phyloP scores from a whole-genome alignment of 257 asterid species.

The Mentha longifolia region DNA sequence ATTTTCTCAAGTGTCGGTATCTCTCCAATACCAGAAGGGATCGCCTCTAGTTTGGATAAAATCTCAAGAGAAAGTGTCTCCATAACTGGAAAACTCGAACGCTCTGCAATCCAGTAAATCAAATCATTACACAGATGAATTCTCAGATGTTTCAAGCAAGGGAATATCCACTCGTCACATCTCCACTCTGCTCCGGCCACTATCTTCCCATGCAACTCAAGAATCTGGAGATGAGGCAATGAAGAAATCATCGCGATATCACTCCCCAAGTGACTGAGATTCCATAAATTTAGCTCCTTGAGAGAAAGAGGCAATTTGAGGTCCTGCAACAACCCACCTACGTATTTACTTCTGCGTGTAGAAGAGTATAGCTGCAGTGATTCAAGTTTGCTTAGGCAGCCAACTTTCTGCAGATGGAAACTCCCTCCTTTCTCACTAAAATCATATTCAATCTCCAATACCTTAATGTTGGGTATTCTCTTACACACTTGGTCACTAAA shows the following conservation, averaged over 20 bases:
- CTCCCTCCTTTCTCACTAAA: neutral
- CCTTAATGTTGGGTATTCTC: conserved; percentile 31
- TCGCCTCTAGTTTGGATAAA: neutral
- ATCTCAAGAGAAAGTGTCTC: neutral
- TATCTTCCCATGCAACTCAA: too few relatives aligned
- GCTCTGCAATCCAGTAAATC: neutral
- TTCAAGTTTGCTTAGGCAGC: neutral
- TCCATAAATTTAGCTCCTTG: neutral
- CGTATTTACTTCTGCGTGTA: neutral
- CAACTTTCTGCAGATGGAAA: neutral
- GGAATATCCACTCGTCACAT: neutral
- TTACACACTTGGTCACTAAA: neutral
- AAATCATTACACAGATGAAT: neutral
- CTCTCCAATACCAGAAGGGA: neutral
- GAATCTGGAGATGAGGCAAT: neutral
- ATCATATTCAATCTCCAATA: neutral
- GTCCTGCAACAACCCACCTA: neutral
- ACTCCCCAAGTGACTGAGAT: neutral
- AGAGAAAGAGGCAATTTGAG: neutral
- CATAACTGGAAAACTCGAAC: neutral
- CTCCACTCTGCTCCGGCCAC: neutral
- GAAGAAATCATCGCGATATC: neutral
- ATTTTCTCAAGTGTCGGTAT: neutral
- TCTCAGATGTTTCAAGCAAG: neutral
- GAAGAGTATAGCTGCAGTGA: neutral